Conservation (phyloP, 805 yeast genomes). For the Candida pseudofarinosa region DNA sequence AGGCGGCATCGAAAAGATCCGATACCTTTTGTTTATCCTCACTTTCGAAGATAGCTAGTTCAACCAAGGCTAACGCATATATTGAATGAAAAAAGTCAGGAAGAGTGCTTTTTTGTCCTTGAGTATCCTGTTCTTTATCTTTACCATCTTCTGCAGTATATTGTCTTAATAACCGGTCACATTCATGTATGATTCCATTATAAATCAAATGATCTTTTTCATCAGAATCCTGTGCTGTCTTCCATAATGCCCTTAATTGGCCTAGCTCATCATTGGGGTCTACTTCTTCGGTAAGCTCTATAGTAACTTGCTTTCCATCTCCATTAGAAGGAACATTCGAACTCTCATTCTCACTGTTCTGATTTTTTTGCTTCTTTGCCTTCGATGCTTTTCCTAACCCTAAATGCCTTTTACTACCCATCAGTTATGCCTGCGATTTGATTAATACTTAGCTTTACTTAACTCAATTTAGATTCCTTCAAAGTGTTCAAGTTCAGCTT, state of each 20-base stretch:
- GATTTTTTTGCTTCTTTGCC: slow-evolving; percentile 38
- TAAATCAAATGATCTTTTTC: slow-evolving; percentile 61
- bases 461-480: not conserved
- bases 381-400: slow-evolving; percentile 47
- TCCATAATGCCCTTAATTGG: slow-evolving; percentile 72
- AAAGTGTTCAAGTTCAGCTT: not conserved
- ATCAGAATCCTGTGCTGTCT: slow-evolving; percentile 52
- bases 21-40: slow-evolving; percentile 31
- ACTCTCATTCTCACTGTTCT: slow-evolving; percentile 11
- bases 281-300: slow-evolving; percentile 65
- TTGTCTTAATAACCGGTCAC: slow-evolving; percentile 71
- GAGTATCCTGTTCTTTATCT: slow-evolving; percentile 8
- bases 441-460: too few species aligned
- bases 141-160: slow-evolving; percentile 4
- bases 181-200: slow-evolving; percentile 89
- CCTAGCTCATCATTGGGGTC: slow-evolving; percentile 78
- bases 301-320: slow-evolving; percentile 31
- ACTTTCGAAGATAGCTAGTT: slow-evolving; percentile 54
- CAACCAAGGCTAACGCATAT: slow-evolving; percentile 69
- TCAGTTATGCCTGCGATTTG: slow-evolving; percentile 1
- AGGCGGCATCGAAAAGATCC: slow-evolving; percentile 64
- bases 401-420: slow-evolving; percentile 30
- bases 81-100: slow-evolving; percentile 62
- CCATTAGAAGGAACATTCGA: slow-evolving; percentile 13
- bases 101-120: not conserved